Evolutionary conservation across 176 grass and related monocot genomes (phyloP), one percentile per base, ranked within the genome.

Genomic region (Juncus inflexus): DNA sequence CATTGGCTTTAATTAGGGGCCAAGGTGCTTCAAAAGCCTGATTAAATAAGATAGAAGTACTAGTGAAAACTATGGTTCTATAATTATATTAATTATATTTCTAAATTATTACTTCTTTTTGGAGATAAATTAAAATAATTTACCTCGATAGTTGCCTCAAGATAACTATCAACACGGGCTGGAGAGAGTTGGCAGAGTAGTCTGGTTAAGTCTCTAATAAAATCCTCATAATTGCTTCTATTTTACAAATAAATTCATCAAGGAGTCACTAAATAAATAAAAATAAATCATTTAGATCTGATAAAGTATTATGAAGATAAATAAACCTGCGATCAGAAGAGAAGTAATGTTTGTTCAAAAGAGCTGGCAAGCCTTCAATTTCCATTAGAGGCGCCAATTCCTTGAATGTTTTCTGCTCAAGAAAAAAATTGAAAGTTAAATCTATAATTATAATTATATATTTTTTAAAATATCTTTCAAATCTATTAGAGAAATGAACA

Each of bases 11-110:
- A 69, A 97, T 97, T 57, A 97, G 63, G 2, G 87, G 82, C 92
- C 92, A 97, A 81, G 80, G 87, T 35, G 85, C 88, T 79, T 91
- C 92, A 69, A 97, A 97, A 74, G 87, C 92, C 92, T 97, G 19
- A 73, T 57, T 45, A 28, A 74, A 72, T 55, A 59, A 77, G 51
- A 45, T 74, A 74, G 69, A 82, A 62, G 19, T 15, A 69, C 41
- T 8, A 55, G 4, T 62, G 37, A 67, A 8, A 3, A 61, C 19
- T 28, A 28, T 28, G 19, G 19, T 28, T 28, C 19, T 28, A 28
- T 28, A 28, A 28, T 28, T 28, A 28, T 28, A 28, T 28, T 28
- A 28, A 37, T 55, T 60, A 12, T 12, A 81, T 64, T 55, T 71
- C 15, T 41, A 80, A 70, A 59, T 9, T 70, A 56, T 55, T 3